A percentile compares a stretch with the other conserved stretches of the same genome.
Evolutionary conservation across 805 yeast species (phyloP).

Genomic region (Wickerhamomyces bovis): DNA sequence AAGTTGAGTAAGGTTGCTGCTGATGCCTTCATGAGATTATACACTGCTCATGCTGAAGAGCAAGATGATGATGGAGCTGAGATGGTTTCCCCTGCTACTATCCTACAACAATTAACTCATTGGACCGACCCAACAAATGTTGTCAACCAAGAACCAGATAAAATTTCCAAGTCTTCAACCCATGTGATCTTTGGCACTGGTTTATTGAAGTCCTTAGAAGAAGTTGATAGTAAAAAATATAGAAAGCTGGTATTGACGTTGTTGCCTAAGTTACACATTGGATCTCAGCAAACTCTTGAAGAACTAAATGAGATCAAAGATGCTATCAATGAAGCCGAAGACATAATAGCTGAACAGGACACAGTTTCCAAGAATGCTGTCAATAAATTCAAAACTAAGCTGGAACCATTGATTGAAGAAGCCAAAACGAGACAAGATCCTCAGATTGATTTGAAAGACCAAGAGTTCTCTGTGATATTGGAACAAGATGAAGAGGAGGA

Average conservation of each 20-base stretch:
- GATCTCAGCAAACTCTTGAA: conserved; percentile 24
- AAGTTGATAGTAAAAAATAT: conserved; percentile 41
- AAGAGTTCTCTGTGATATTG: conserved; percentile 22
- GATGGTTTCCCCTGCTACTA: conserved; percentile 37
- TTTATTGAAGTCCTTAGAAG: conserved; percentile 43
- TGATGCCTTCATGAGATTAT: conserved; percentile 58
- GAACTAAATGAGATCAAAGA: conserved; percentile 24
- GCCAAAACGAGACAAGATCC: conserved; percentile 15
- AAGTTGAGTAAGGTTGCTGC: conserved; percentile 57
- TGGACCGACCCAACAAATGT: conserved; percentile 81
- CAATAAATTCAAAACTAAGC: conserved; percentile 23
- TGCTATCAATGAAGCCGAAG: conserved; percentile 25
- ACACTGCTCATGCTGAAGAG: conserved; percentile 36
- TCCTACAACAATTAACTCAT: conserved; percentile 65
- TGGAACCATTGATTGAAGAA: conserved; percentile 16
- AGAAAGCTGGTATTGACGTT: conserved; percentile 48
- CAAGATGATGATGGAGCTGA: conserved; percentile 26
- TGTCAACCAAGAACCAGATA: conserved; percentile 42
- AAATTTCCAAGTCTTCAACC: conserved; percentile 35
- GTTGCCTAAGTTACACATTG: conserved; percentile 43
- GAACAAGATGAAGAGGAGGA: conserved; percentile 20
- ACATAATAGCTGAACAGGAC: conserved; percentile 27
- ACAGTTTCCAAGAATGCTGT: conserved; percentile 29
- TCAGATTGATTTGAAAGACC: conserved; percentile 16
- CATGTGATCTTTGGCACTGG: conserved; percentile 55